A percentile compares a stretch with the other conserved stretches of the same genome.
phyloP scores from a whole-genome alignment of 2,329 filamentous ascomycete species.

The Emergomyces orientalis region DNA sequence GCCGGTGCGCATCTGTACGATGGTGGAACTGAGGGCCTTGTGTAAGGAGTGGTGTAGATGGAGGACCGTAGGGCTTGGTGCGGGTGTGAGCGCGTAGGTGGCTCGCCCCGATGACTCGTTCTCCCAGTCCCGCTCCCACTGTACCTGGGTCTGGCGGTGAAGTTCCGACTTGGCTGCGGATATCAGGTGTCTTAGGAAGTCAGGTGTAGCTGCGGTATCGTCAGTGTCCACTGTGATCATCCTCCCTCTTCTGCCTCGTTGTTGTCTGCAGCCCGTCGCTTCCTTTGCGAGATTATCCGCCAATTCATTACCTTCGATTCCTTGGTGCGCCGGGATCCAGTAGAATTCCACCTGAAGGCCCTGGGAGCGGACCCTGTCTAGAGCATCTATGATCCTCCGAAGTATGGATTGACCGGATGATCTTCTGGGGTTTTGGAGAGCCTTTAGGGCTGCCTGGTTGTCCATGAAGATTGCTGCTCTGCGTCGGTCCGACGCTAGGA shows the following conservation, averaged over 20 bases:
- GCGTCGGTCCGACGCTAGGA: background rate
- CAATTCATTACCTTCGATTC: constrained; percentile 13
- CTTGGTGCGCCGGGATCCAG: constrained; percentile 14
- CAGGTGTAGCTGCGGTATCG: background rate
- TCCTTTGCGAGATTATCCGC: constrained; percentile 12
- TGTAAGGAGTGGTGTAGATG: background rate
- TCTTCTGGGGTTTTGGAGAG: background rate
- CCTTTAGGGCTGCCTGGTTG: background rate
- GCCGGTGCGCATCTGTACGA: constrained; percentile 12
- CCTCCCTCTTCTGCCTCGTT: background rate
- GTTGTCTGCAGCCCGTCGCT: constrained; percentile 7
- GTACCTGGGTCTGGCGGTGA: background rate
- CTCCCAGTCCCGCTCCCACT: background rate
- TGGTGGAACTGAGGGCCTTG: constrained; percentile 6
- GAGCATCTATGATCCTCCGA: constrained; percentile 2
- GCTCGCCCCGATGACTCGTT: background rate
- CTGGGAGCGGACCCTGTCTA: constrained; percentile 1
- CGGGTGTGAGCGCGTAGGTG: background rate
- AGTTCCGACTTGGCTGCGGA: background rate
- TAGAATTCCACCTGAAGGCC: constrained; percentile 11
- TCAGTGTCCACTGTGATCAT: background rate
- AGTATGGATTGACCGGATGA: constrained; percentile 11
- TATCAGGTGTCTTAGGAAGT: background rate
- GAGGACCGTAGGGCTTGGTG: background rate
- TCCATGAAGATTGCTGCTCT: background rate